Evolutionary conservation across 148 eudicot genomes (phyloP).

Genomic region (Spergularia bocconei): DNA sequence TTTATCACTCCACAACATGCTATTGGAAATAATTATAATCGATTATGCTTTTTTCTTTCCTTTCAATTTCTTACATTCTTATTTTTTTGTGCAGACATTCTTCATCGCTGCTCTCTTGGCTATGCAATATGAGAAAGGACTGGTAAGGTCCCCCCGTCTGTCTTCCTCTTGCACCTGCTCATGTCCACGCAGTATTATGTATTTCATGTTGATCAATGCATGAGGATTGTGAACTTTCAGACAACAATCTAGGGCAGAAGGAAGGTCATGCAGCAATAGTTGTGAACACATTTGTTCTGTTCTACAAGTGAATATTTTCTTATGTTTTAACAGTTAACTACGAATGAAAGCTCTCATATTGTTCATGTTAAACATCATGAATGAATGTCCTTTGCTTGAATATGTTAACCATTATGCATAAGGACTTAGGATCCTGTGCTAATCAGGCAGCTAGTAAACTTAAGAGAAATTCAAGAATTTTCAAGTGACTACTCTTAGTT

Average conservation of each 20-base stretch:
- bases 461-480: too few species aligned
- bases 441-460: too few species aligned
- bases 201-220: not conserved
- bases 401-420: too few species aligned
- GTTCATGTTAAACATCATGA: too few species aligned
- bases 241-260: not conserved
- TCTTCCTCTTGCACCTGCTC: constrained; percentile 12
- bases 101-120: constrained; percentile 98
- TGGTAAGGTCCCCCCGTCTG: constrained; percentile 54
- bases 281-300: too few species aligned
- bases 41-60: constrained; percentile 18
- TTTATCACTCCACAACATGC: not conserved
- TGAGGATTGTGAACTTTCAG: not conserved
- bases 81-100: constrained; percentile 56
- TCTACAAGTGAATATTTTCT: too few species aligned
- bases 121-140: constrained; percentile 82
- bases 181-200: not conserved
- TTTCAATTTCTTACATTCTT: constrained; percentile 9
- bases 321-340: too few species aligned
- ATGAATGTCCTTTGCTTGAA: too few species aligned
- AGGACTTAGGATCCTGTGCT: too few species aligned
- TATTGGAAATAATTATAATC: constrained; percentile 1
- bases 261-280: not conserved
- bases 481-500: too few species aligned
- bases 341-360: too few species aligned